Percentiles rank a stretch among this genome's conserved stretches.
Conservation (phyloP, 768 basidiomycete genomes). For the Termitomyces sp. region DNA sequence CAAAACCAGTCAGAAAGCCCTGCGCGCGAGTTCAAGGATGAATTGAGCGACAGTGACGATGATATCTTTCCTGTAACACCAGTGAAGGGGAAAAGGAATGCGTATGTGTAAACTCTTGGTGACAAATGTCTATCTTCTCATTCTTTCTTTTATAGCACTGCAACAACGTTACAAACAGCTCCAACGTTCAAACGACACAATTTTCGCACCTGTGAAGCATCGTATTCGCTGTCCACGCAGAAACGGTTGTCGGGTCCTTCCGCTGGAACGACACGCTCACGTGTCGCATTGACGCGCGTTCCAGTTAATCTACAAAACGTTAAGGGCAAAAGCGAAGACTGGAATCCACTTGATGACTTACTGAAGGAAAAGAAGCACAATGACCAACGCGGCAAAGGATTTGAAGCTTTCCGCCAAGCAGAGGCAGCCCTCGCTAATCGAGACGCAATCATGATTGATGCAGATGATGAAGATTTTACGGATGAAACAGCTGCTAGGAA, state of each 20-base stretch:
- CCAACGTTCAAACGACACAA: slow-evolving; percentile 1
- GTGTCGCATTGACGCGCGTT: slow-evolving; percentile 4
- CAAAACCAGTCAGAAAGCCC: slow-evolving; percentile 40
- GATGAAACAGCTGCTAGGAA: slow-evolving; percentile 35
- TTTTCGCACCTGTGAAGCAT: slow-evolving; percentile 6
- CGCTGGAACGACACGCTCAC: slow-evolving; percentile 9
- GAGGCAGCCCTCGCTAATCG: slow-evolving; percentile 33
- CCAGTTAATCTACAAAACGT: slow-evolving; percentile 4
- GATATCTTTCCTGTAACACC: slow-evolving; percentile 24
- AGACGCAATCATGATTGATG: slow-evolving; percentile 23
- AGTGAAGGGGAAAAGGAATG: slow-evolving; percentile 8
- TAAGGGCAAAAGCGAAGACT: slow-evolving; percentile 15
- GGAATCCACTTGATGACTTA: slow-evolving; percentile 50
- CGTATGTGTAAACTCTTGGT: slow-evolving; percentile 2
- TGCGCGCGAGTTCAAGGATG: slow-evolving; percentile 31
- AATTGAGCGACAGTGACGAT: slow-evolving; percentile 49
- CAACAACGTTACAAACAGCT: not conserved
- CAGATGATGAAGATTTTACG: slow-evolving; percentile 30
- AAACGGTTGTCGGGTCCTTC: slow-evolving; percentile 1
- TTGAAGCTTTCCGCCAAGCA: slow-evolving; percentile 38
- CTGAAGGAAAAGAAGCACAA: slow-evolving; percentile 46
- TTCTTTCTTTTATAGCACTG: not conserved
- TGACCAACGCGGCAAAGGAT: slow-evolving; percentile 34
- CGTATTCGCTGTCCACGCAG: slow-evolving; percentile 9
- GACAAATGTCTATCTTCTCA: not conserved